phyloP scores from a whole-genome alignment of 805 yeast species.

The Tetrapisispora taiwanensis region DNA sequence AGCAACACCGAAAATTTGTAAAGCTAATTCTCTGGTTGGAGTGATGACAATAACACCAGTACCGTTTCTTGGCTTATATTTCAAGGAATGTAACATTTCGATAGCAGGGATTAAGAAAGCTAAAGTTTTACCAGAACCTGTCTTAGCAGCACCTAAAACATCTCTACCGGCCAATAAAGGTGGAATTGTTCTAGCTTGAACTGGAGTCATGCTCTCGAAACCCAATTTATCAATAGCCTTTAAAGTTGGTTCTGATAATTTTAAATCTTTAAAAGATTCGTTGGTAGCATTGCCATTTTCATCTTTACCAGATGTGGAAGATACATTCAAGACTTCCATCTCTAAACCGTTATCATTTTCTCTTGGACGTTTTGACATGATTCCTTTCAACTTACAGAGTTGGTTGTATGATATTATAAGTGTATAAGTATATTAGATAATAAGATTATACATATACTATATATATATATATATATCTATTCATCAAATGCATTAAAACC shows the following conservation, averaged over 20 bases:
- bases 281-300: slow-evolving; percentile 9
- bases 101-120: slow-evolving; percentile 95
- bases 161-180: slow-evolving; percentile 94
- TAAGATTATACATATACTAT: no score
- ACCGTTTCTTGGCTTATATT: slow-evolving; percentile 95
- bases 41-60: slow-evolving; percentile 94
- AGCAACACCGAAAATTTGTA: slow-evolving; percentile 96
- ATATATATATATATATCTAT: no score
- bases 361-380: slow-evolving; percentile 13
- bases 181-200: slow-evolving; percentile 92
- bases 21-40: slow-evolving; percentile 95
- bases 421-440: no score
- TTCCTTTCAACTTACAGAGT: not conserved
- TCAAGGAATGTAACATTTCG: slow-evolving; percentile 78
- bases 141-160: slow-evolving; percentile 98
- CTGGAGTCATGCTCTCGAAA: slow-evolving; percentile 83
- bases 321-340: slow-evolving; percentile 1
- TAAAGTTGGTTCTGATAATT: slow-evolving; percentile 71
- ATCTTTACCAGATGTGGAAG: slow-evolving; percentile 2
- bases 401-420: no score
- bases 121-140: slow-evolving; percentile 96
- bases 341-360: slow-evolving; percentile 6
- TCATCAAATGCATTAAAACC: no score
- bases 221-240: slow-evolving; percentile 84
- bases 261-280: slow-evolving; percentile 36